A percentile compares a stretch with the other conserved stretches of the same genome.
phyloP scores from a whole-genome alignment of 331 rosid species.

The Malus hybrid region DNA sequence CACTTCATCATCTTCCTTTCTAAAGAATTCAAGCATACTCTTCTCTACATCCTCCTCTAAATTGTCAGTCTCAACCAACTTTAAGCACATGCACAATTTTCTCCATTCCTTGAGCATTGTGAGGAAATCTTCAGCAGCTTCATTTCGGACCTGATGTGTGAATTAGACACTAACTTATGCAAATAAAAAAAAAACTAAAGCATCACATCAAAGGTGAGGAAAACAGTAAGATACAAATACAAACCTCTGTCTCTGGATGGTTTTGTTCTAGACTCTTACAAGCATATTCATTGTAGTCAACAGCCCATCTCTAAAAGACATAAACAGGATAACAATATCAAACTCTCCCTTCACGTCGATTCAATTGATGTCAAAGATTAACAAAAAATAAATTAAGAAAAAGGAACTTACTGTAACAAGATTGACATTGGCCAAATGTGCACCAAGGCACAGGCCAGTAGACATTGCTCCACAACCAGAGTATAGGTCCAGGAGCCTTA shows the following conservation, averaged over 20 bases:
- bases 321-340: not conserved
- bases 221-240: not conserved
- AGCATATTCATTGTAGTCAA: conserved; percentile 51
- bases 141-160: conserved; percentile 57
- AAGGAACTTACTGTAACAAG: conserved; percentile 51
- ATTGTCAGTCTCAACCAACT: conserved; percentile 24
- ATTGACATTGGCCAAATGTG: conserved; percentile 37
- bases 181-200: no score
- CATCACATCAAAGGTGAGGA: not conserved
- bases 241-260: conserved; percentile 68
- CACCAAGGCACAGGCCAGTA: conserved; percentile 74
- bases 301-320: conserved; percentile 60
- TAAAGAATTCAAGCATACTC: conserved; percentile 13
- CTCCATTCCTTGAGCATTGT: conserved; percentile 53
- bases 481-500: conserved; percentile 49
- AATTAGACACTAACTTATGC: not conserved
- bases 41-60: not conserved
- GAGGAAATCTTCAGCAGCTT: conserved; percentile 55
- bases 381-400: not conserved
- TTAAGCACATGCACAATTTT: conserved; percentile 39
- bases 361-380: not conserved
- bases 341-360: no score
- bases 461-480: conserved; percentile 92
- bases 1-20: conserved; percentile 17
- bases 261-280: conserved; percentile 48